Percentiles rank a stretch among this genome's conserved stretches.
Conservation (phyloP, 805 yeast species). For the Candida corydali region DNA sequence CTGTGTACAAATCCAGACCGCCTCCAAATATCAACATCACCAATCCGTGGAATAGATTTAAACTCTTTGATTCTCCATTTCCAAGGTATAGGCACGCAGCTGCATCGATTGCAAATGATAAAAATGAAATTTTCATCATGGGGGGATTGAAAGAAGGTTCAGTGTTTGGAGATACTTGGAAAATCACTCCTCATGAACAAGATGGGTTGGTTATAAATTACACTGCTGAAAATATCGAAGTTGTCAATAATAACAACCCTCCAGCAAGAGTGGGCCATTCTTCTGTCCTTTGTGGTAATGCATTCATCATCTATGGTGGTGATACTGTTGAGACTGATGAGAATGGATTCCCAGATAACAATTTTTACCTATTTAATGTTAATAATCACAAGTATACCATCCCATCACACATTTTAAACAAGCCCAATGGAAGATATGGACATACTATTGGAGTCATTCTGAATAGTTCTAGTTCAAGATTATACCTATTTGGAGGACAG, state of each 20-base stretch:
- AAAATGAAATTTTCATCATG: conserved; percentile 80
- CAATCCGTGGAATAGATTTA: conserved; percentile 67
- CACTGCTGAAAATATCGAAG: conserved; percentile 30
- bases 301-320: conserved; percentile 93
- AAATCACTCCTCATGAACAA: conserved; percentile 50
- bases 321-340: conserved; percentile 83
- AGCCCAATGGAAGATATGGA: conserved; percentile 93
- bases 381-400: conserved; percentile 42
- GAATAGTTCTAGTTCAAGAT: conserved; percentile 41
- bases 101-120: conserved; percentile 61
- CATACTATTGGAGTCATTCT: conserved; percentile 77
- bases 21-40: conserved; percentile 10
- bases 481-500: conserved; percentile 94
- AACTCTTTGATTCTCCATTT: conserved; percentile 73
- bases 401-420: conserved; percentile 42
- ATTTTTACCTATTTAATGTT: conserved; percentile 75
- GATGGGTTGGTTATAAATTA: conserved; percentile 19
- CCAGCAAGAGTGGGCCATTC: conserved; percentile 98
- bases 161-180: conserved; percentile 96
- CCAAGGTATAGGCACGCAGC: conserved; percentile 95
- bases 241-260: conserved; percentile 72
- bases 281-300: conserved; percentile 86
- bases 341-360: conserved; percentile 79
- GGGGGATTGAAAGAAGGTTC: conserved; percentile 93
- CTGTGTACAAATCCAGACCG: conserved; percentile 2